A percentile compares a stretch with the other conserved stretches of the same genome.
Conservation (phyloP, 2,329 filamentous ascomycete genomes). For the Xylaria polymorpha region DNA sequence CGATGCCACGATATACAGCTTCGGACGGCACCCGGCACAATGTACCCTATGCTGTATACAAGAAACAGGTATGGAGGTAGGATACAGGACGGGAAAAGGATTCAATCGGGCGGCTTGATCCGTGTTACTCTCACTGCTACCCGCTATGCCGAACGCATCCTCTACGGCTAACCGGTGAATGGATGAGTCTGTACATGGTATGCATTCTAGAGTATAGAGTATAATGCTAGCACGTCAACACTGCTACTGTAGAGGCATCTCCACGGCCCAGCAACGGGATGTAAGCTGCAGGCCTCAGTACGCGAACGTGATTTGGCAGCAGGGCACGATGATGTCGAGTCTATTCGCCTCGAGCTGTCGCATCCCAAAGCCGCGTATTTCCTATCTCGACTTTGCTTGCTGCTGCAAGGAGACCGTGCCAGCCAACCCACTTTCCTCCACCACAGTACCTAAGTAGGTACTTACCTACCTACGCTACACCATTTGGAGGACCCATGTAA, state of each 20-base stretch:
- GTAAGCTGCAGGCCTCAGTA: neutral
- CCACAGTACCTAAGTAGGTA: too few relatives aligned
- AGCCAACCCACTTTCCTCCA: conserved; percentile 1
- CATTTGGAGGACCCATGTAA: conserved; percentile 12
- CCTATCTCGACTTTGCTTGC: neutral
- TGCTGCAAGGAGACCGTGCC: conserved; percentile 3
- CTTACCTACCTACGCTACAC: neutral
- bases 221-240: neutral
- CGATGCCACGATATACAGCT: neutral
- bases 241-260: neutral
- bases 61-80: neutral
- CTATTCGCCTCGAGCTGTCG: neutral
- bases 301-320: neutral
- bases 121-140: neutral
- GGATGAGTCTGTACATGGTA: too few relatives aligned
- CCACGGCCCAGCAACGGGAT: neutral
- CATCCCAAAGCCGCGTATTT: conserved; percentile 3
- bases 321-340: neutral
- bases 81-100: conserved; percentile 3
- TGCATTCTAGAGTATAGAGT: too few relatives aligned
- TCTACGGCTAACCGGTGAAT: neutral
- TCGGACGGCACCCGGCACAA: conserved; percentile 7
- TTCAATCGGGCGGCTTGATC: neutral
- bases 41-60: neutral
- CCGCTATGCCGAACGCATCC: neutral